Percentiles rank a stretch among this genome's conserved stretches.
phyloP scores from a whole-genome alignment of 148 eudicot species.

The Gaultheria prostrata region DNA sequence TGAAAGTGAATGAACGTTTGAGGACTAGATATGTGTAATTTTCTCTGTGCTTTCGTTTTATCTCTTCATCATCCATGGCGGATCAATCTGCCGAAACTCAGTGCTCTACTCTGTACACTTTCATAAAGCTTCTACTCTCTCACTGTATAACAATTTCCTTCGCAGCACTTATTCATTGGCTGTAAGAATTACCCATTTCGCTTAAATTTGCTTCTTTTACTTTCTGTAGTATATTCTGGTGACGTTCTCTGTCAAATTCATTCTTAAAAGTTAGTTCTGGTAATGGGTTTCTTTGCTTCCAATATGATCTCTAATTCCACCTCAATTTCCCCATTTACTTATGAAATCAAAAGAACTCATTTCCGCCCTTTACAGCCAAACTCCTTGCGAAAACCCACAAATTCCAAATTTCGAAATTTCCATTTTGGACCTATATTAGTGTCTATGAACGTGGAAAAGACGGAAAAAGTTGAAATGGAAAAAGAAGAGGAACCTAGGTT shows the following conservation, averaged over 20 bases:
- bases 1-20: no score
- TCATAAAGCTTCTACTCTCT: no score
- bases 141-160: background rate
- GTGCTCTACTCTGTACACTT: no score
- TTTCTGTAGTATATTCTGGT: background rate
- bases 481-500: slow-evolving; percentile 35
- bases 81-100: no score
- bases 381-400: slow-evolving; percentile 21
- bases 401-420: background rate
- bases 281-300: slow-evolving; percentile 30
- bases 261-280: background rate
- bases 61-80: no score
- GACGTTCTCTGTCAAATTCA: background rate
- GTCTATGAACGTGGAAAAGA: slow-evolving; percentile 16
- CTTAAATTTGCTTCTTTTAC: background rate
- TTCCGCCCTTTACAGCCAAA: background rate
- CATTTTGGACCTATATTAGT: slow-evolving; percentile 15
- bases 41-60: no score
- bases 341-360: slow-evolving; percentile 4
- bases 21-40: no score
- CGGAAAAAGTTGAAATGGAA: slow-evolving; percentile 17
- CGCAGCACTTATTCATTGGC: background rate
- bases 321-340: slow-evolving; percentile 16
- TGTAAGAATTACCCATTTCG: background rate
- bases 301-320: slow-evolving; percentile 21